Percentiles rank a stretch among this genome's conserved stretches.
phyloP scores from a whole-genome alignment of 2,329 filamentous ascomycete species.

The Colletotrichum phormii region DNA sequence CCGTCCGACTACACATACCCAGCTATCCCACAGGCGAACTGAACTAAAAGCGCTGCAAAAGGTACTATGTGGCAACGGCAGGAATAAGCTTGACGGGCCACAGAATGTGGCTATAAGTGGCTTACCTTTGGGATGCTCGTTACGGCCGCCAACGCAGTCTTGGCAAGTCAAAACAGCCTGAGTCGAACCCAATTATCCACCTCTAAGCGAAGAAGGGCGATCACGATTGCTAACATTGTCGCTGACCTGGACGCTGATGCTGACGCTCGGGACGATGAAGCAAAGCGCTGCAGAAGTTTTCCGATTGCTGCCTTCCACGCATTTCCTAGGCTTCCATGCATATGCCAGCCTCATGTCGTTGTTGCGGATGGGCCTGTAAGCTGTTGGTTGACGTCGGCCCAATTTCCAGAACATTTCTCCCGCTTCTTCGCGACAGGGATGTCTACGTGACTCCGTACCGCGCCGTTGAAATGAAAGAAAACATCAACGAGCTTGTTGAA shows the following conservation, averaged over 20 bases:
- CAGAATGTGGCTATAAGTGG: not conserved
- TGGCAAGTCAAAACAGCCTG: not conserved
- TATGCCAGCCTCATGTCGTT: not conserved
- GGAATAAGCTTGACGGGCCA: not conserved
- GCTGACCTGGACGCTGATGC: not conserved
- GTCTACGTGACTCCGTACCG: too few relatives aligned
- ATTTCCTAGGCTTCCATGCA: constrained; percentile 15
- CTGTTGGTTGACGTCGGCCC: not conserved
- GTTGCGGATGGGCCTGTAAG: not conserved
- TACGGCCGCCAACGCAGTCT: not conserved
- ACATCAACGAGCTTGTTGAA: not conserved
- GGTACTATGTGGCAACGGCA: not conserved
- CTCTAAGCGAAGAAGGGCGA: not conserved
- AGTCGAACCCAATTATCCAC: not conserved
- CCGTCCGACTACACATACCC: not conserved
- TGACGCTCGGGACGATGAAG: not conserved
- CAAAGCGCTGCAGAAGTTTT: not conserved
- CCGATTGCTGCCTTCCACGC: not conserved
- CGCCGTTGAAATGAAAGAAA: not conserved
- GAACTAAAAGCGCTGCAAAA: not conserved
- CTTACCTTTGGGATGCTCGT: not conserved
- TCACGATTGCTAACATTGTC: not conserved
- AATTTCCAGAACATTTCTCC: constrained; percentile 14
- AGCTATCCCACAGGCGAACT: not conserved
- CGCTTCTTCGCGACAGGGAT: not conserved